Base-by-base conservation (phyloP, 2,329 filamentous ascomycete genomes). In the Cercospora sesami region DNA sequence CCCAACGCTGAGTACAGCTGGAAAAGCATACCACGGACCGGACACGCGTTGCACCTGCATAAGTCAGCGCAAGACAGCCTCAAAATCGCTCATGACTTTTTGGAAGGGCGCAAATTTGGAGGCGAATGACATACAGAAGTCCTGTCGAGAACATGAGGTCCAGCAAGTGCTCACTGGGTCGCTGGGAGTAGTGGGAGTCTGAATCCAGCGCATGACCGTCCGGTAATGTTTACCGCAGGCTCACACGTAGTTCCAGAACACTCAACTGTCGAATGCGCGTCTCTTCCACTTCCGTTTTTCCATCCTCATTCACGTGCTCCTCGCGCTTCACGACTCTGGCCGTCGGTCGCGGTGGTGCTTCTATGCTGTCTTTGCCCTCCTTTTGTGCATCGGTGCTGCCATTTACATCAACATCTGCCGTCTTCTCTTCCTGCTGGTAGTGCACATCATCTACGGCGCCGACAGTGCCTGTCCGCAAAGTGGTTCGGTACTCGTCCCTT, bases 361-460 rank as follows among this genome's bases (percentile, higher is more conserved):
- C 14, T 5, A 8, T 3, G 12, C 26, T n/a, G 48, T 28, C 48
- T 55, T 26, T 12, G 26, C 23, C 48, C 23, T 16, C 6, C 12
- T 28, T n/a, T 26, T 55, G 23, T 14, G 21, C 48, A n/a, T n/a
- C n/a, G n/a, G n/a, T 33, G 21, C 53, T 55, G 23, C 8, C 21
- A 39, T 16, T 28, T 12, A 3, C 57, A 57, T 63, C 63, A 14
- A 63, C 55, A 12, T 69, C 66, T 51, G 60, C 63, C 62, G 74
- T 53, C 28, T 71, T 60, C 70, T 75, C 72, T 71, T 67, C 66
- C 51, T 73, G 74, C 45, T 67, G 61, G 58, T 75, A 72, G 45
- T 88, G 80, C 31, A 92, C 80, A 77, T 92, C 90, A 75, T 93
- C 90, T 55, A 92, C 83, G 2, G 88, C 86, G n/a, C 83, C 83